Evolutionary conservation across 2,329 filamentous ascomycete genomes (phyloP).

Genomic region (Uncinocarpus reesii): DNA sequence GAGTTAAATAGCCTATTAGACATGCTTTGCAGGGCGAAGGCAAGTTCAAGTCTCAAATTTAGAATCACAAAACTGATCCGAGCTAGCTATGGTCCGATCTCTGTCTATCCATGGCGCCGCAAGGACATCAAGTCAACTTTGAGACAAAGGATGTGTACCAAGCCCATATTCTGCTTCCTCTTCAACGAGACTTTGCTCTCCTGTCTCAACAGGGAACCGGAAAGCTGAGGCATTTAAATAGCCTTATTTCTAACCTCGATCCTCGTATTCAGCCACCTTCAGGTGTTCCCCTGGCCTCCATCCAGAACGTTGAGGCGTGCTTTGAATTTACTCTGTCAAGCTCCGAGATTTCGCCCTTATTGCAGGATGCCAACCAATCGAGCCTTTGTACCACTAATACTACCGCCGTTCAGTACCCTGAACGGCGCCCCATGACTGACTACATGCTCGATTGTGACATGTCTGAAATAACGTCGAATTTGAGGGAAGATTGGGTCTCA

Average conservation of each 20-base stretch:
- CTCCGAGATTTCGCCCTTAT: too few species aligned
- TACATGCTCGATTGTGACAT: background rate
- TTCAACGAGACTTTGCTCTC: conserved; percentile 2
- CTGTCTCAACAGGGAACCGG: background rate
- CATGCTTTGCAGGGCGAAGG: conserved; percentile 23
- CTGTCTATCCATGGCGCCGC: conserved; percentile 21
- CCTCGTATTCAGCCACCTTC: conserved; percentile 13
- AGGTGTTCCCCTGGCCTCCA: conserved; percentile 3
- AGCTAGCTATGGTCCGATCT: conserved; percentile 28
- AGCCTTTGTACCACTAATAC: too few species aligned
- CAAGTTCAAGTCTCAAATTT: conserved; percentile 11
- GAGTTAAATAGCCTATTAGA: conserved; percentile 16
- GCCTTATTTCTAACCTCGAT: background rate
- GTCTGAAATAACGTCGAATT: background rate
- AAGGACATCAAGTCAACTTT: conserved; percentile 15
- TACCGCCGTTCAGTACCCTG: background rate
- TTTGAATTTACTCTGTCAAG: conserved; percentile 8
- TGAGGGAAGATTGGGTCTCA: conserved; percentile 11
- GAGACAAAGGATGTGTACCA: background rate
- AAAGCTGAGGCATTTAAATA: conserved; percentile 6
- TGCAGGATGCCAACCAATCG: background rate
- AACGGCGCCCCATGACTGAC: background rate
- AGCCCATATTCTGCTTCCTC: conserved; percentile 9
- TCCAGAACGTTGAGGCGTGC: conserved; percentile 12
- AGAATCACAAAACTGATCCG: background rate